Percentiles rank a stretch among this genome's conserved stretches.
Conservation (phyloP, 495 filamentous ascomycete genomes). For the Daldinia caldariorum region DNA sequence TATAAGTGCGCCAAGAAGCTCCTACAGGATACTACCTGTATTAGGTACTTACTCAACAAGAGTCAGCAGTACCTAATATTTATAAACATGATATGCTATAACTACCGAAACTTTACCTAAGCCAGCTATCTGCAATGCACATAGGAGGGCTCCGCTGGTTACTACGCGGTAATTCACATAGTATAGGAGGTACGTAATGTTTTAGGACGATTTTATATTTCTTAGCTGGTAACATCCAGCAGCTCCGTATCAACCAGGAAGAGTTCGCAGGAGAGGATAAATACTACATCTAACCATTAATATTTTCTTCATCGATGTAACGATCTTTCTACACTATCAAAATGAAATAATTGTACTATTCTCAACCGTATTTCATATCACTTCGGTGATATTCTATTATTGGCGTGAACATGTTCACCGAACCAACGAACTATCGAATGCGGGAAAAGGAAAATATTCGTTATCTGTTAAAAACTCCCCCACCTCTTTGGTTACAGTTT, state of each 20-base stretch:
- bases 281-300: constrained; percentile 18
- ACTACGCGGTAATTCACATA: constrained; percentile 1
- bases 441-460: constrained; percentile 24
- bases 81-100: constrained; percentile 31
- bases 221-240: constrained; percentile 4
- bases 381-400: neutral
- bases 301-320: neutral
- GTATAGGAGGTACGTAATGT: neutral
- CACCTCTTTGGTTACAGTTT: neutral
- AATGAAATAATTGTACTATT: neutral
- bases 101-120: constrained; percentile 36
- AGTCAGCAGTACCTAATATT: constrained; percentile 31
- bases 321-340: neutral
- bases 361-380: neutral
- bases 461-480: neutral
- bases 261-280: constrained; percentile 15
- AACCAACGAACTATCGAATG: constrained; percentile 27
- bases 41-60: constrained; percentile 13
- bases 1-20: constrained; percentile 29
- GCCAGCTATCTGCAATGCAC: constrained; percentile 7
- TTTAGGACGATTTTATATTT: neutral
- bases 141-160: neutral
- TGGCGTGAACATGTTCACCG: constrained; percentile 10
- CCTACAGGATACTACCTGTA: constrained; percentile 21
- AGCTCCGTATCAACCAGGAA: constrained; percentile 5